phyloP scores from a whole-genome alignment of 768 basidiomycete genomes.

The Calocybe gangraenosa region DNA sequence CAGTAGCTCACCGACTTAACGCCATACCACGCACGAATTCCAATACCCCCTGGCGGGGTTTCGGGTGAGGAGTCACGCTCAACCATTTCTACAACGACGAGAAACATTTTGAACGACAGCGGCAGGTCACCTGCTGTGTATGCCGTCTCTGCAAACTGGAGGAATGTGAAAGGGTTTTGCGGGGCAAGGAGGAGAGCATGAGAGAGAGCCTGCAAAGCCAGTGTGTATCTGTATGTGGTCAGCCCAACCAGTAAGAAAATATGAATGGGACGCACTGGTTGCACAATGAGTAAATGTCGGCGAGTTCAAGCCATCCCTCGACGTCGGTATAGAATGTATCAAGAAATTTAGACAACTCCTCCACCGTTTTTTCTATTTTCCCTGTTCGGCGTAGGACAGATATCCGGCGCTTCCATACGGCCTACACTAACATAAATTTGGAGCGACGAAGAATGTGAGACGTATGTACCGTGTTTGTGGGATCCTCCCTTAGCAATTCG shows the following conservation, averaged over 20 bases:
- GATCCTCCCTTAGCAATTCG: slow-evolving; percentile 57
- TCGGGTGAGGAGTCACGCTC: slow-evolving; percentile 45
- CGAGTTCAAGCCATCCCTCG: slow-evolving; percentile 86
- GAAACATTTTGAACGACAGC: slow-evolving; percentile 74
- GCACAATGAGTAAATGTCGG: slow-evolving; percentile 71
- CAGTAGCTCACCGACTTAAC: slow-evolving; percentile 65
- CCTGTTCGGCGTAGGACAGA: slow-evolving; percentile 64
- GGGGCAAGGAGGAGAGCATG: slow-evolving; percentile 81
- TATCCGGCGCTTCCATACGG: slow-evolving; percentile 78
- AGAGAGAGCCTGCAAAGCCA: slow-evolving; percentile 69
- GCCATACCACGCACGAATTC: slow-evolving; percentile 77
- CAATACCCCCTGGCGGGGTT: slow-evolving; percentile 48
- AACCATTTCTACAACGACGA: slow-evolving; percentile 76
- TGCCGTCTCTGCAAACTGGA: slow-evolving; percentile 87
- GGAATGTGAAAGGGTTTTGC: slow-evolving; percentile 79
- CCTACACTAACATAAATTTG: slow-evolving; percentile 29
- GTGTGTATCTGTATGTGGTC: slow-evolving; percentile 54
- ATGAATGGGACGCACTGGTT: slow-evolving; percentile 53
- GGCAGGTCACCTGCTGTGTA: slow-evolving; percentile 75
- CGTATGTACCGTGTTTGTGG: slow-evolving; percentile 57
- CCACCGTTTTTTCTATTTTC: slow-evolving; percentile 60
- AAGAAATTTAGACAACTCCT: slow-evolving; percentile 67
- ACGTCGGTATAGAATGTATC: slow-evolving; percentile 88
- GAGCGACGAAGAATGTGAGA: not conserved
- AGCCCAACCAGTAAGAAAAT: not conserved